A percentile compares a stretch with the other conserved stretches of the same genome.
Evolutionary conservation across 768 basidiomycete genomes (phyloP).

Genomic region (Rhizopogon vesiculosus): DNA sequence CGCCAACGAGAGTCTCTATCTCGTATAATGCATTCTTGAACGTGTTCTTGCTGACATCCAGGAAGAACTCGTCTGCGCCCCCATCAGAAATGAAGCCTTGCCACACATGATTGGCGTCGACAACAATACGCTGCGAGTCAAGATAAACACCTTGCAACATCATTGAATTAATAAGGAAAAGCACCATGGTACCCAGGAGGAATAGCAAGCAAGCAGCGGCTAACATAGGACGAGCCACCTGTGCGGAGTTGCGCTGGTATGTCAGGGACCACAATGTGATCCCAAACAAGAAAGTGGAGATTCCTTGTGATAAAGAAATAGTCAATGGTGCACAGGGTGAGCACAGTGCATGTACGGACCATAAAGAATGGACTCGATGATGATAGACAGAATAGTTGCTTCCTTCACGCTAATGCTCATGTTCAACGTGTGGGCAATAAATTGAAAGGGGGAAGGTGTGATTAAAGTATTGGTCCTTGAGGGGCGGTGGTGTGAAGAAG

Average conservation of each 20-base stretch:
- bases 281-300: constrained; percentile 4
- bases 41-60: background rate
- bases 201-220: background rate
- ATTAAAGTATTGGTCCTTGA: too few relatives aligned
- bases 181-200: constrained; percentile 1
- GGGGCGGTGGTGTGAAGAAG: too few relatives aligned
- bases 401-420: background rate
- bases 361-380: constrained; percentile 2
- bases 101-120: background rate
- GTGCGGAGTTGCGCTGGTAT: background rate
- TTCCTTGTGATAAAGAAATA: constrained; percentile 1
- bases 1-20: constrained; percentile 9
- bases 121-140: background rate
- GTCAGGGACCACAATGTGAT: constrained; percentile 2
- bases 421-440: background rate
- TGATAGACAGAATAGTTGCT: background rate
- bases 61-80: background rate
- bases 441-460: background rate
- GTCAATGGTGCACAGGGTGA: background rate
- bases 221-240: background rate
- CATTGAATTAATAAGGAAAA: background rate
- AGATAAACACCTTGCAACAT: background rate
- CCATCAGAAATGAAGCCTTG: background rate
- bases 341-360: background rate
- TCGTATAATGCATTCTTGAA: constrained; percentile 9